A percentile compares a stretch with the other conserved stretches of the same genome.
Evolutionary conservation across 2,329 filamentous ascomycete species (phyloP).

Genomic region (Elsinoe fawcettii): DNA sequence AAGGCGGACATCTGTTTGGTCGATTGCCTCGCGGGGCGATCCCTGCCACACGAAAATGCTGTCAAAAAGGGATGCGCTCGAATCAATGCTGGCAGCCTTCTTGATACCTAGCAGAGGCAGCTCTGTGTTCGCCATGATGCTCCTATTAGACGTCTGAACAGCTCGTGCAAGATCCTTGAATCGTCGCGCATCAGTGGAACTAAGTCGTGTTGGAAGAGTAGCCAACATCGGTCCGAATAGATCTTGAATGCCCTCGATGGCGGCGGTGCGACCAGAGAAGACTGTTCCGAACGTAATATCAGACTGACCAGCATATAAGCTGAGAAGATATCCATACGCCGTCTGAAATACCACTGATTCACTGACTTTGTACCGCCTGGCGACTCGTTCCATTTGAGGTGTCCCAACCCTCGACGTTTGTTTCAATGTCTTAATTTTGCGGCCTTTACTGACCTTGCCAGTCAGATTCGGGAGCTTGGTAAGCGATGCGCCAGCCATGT

Average conservation of each 20-base stretch:
- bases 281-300: slow-evolving; percentile 73
- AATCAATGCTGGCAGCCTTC: slow-evolving; percentile 47
- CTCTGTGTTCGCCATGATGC: slow-evolving; percentile 55
- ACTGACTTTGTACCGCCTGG: slow-evolving; percentile 41
- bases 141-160: slow-evolving; percentile 59
- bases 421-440: not conserved
- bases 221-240: slow-evolving; percentile 74
- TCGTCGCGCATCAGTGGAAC: slow-evolving; percentile 45
- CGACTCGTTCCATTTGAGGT: not conserved
- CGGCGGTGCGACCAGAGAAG: slow-evolving; percentile 71
- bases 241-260: slow-evolving; percentile 60
- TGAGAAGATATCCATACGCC: slow-evolving; percentile 58
- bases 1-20: slow-evolving; percentile 41
- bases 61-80: slow-evolving; percentile 60
- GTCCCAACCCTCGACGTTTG: not conserved
- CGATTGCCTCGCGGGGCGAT: slow-evolving; percentile 37
- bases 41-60: slow-evolving; percentile 80
- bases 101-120: slow-evolving; percentile 64
- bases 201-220: slow-evolving; percentile 63
- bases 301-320: slow-evolving; percentile 52
- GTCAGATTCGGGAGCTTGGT: slow-evolving; percentile 53
- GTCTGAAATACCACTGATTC: slow-evolving; percentile 70
- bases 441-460: slow-evolving; percentile 25
- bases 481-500: slow-evolving; percentile 52
- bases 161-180: slow-evolving; percentile 54